Conservation (phyloP, 306 rosid genomes). For the Leucaena leucocephala region DNA sequence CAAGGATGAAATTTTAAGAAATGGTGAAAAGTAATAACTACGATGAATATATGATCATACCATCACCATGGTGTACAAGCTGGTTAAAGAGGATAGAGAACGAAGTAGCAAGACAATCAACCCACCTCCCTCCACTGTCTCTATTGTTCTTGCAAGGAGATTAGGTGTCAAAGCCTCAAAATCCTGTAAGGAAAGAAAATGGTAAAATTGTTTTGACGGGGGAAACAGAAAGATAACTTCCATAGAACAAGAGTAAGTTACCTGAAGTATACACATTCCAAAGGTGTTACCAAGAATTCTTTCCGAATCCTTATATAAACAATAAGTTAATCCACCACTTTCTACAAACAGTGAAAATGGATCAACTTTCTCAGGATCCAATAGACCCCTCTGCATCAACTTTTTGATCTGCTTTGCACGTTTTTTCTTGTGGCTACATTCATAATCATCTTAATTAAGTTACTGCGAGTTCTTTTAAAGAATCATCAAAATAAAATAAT, state of each 20-base stretch:
- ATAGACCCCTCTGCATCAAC: conserved; percentile 72
- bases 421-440: conserved; percentile 81
- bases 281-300: conserved; percentile 88
- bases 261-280: conserved; percentile 98
- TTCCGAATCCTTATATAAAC: conserved; percentile 83
- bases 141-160: conserved; percentile 91
- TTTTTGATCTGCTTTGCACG: conserved; percentile 81
- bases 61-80: conserved; percentile 96
- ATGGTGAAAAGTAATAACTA: conserved; percentile 3
- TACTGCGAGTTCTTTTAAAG: conserved; percentile 4
- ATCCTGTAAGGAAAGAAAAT: conserved; percentile 58
- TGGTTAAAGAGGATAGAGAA: conserved; percentile 83
- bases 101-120: conserved; percentile 76
- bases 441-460: conserved; percentile 39
- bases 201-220: conserved; percentile 25
- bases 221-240: conserved; percentile 6
- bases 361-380: conserved; percentile 85
- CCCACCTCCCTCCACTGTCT: conserved; percentile 99
- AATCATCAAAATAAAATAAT: not conserved
- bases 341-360: conserved; percentile 76
- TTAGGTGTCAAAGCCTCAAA: conserved; percentile 95
- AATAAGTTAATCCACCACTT: conserved; percentile 73
- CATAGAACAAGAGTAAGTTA: conserved; percentile 36
- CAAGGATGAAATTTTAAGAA: not conserved
- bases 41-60: conserved; percentile 50